Evolutionary conservation across 202 grass and related monocot genomes (phyloP), one percentile per base, ranked within the genome.

Genomic region (Elaeis oleifera): DNA sequence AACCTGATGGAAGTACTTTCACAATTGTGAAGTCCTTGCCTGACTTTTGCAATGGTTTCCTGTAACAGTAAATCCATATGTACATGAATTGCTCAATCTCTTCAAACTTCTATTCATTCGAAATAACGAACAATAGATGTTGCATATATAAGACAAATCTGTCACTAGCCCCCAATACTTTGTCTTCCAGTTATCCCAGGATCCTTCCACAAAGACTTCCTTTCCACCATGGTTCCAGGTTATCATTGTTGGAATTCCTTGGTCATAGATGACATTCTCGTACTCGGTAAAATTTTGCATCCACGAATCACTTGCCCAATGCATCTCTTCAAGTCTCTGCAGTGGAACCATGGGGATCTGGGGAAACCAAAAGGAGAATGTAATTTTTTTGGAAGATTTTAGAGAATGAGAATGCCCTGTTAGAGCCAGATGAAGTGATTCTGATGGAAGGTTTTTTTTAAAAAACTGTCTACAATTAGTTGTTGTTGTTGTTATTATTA

Each of bases 121-220:
- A 44, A 44, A 44, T 44, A 44, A 44, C 2, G 36, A 44, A 13
- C 36, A 2, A 44, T 14, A 44, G 8, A 44, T 13, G 32, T 36
- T 36, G 6, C 32, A 36, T 9, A 36, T 36, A 9, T 36, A 36
- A 9, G 36, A 44, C 8, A 44, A 44, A 44, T 18, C 3, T 14
- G 29, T 7, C 6, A 51, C 16, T 32, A 17, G n/a, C 59, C 25
- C 24, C 14, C 19, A 49, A 20, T 70, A 77, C 74, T 60, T 77
- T 39, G 74, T 70, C 51, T 51, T 70, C 74, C 74, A 77, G 23
- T 77, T 63, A 69, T 77, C 74, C 74, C 74, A 77, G 5, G 74
- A 77, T 69, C 74, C 74, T 63, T 77, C 57, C 6, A 77, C 66
- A 53, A 70, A 62, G 16, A 77, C 65, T 68, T 77, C 56, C 16